phyloP scores from a whole-genome alignment of 331 rosid genomes.

The Rosa hybrid region DNA sequence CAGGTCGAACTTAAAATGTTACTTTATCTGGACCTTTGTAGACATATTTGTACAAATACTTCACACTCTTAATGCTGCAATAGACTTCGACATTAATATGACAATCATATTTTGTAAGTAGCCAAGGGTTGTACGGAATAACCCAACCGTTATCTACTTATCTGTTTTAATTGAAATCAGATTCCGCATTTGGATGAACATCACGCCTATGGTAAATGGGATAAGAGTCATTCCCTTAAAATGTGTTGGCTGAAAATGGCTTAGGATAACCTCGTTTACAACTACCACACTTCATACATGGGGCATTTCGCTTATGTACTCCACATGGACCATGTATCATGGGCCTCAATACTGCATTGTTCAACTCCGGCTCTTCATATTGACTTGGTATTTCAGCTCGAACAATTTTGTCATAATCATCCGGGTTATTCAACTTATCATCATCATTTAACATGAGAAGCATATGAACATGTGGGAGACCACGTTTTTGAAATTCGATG shows the following conservation, averaged over 20 bases:
- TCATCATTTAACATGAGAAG: too few relatives aligned
- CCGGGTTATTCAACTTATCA: too few relatives aligned
- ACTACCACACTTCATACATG: background rate
- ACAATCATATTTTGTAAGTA: background rate
- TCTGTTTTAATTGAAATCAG: too few relatives aligned
- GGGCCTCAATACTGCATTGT: background rate
- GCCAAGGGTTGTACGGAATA: background rate
- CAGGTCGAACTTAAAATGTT: too few relatives aligned
- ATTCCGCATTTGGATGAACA: too few relatives aligned
- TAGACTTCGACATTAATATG: background rate
- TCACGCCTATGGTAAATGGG: background rate
- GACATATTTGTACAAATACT: background rate
- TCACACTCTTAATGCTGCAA: background rate
- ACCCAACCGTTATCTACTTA: background rate
- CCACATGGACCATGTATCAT: background rate
- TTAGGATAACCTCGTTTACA: background rate
- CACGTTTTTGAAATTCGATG: background rate
- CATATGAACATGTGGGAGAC: too few relatives aligned
- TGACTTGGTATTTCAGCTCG: background rate
- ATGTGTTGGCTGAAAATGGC: background rate
- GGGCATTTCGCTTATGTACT: background rate
- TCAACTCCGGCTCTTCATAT: background rate
- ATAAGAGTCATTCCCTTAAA: background rate
- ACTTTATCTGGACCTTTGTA: too few relatives aligned
- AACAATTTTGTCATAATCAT: background rate